phyloP scores from a whole-genome alignment of 2,329 filamentous ascomycete genomes.

The Coniochaeta sp. region DNA sequence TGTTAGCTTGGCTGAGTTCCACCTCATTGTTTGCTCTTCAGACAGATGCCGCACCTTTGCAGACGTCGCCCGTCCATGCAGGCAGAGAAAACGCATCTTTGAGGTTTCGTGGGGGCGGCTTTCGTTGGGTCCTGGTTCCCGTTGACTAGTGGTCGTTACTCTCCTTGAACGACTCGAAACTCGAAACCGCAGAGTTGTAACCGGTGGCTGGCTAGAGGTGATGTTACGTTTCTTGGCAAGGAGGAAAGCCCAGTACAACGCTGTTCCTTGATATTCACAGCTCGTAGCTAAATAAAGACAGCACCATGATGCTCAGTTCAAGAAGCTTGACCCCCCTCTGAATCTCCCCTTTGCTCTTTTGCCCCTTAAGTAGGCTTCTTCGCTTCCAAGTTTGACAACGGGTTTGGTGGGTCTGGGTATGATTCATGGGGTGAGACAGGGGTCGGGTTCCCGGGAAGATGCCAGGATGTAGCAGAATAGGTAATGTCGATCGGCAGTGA shows the following conservation, averaged over 20 bases:
- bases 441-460: neutral
- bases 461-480: neutral
- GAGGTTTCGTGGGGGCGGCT: neutral
- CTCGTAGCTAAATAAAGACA: too few species aligned
- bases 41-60: conserved; percentile 12
- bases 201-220: too few species aligned
- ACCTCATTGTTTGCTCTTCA: conserved; percentile 4
- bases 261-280: too few species aligned
- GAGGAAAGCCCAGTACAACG: too few species aligned
- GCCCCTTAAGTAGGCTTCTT: neutral
- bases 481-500: neutral
- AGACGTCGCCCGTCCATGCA: conserved; percentile 17
- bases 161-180: too few species aligned
- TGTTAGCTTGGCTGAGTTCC: conserved; percentile 3
- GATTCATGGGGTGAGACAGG: neutral
- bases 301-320: too few species aligned
- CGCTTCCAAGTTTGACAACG: neutral
- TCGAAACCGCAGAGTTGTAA: too few species aligned
- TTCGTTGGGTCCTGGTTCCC: neutral
- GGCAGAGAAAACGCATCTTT: conserved; percentile 12
- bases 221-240: too few species aligned
- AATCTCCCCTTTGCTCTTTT: neutral
- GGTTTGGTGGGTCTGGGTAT: neutral
- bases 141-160: neutral
- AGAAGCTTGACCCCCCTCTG: too few species aligned